A percentile compares a stretch with the other conserved stretches of the same genome.
These are phyloP conservation scores for Exidia glandulosa DNA, from an alignment of 768 basidiomycete species.

Conservation along the genomic window DNA sequence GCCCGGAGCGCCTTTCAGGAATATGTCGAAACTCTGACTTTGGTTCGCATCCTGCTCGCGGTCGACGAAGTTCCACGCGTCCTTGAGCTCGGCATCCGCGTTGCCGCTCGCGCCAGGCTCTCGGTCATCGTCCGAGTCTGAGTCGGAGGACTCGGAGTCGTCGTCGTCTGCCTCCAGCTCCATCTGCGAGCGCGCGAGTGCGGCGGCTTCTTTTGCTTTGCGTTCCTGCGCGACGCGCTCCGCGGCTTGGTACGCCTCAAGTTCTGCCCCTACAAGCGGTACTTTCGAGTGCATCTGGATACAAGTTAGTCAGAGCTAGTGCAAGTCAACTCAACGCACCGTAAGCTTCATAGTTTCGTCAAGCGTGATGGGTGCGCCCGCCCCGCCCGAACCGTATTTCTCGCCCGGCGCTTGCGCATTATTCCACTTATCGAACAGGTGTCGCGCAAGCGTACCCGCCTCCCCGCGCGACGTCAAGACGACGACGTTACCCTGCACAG, in stretches of 20 bases:
- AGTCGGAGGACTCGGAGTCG: conserved; percentile 49
- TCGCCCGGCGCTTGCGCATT: conserved; percentile 63
- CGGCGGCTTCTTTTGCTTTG: conserved; percentile 78
- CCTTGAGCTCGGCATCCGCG: conserved; percentile 30
- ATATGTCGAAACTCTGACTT: conserved; percentile 87
- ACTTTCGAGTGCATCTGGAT: conserved; percentile 78
- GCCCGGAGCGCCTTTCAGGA: conserved; percentile 75
- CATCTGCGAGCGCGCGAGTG: conserved; percentile 68
- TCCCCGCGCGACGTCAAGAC: conserved; percentile 73
- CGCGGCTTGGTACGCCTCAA: conserved; percentile 68
- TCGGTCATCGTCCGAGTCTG: conserved; percentile 57
- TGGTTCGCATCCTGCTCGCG: conserved; percentile 69
- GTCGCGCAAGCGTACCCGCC: conserved; percentile 65
- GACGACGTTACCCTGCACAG: conserved; percentile 73
- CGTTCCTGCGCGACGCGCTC: conserved; percentile 71
- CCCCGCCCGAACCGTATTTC: conserved; percentile 82
- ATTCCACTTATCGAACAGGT: conserved; percentile 84
- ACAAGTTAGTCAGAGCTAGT: neutral
- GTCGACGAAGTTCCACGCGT: conserved; percentile 62
- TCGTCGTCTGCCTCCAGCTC: conserved; percentile 93
- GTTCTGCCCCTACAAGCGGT: conserved; percentile 76
- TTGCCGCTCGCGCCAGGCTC: conserved; percentile 46
- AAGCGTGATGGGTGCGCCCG: conserved; percentile 79
- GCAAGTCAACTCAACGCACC: conserved; percentile 29
- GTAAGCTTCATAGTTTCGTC: conserved; percentile 56